Conservation (phyloP, 1,139 yeast species). For the Candida sanyaensis region DNA sequence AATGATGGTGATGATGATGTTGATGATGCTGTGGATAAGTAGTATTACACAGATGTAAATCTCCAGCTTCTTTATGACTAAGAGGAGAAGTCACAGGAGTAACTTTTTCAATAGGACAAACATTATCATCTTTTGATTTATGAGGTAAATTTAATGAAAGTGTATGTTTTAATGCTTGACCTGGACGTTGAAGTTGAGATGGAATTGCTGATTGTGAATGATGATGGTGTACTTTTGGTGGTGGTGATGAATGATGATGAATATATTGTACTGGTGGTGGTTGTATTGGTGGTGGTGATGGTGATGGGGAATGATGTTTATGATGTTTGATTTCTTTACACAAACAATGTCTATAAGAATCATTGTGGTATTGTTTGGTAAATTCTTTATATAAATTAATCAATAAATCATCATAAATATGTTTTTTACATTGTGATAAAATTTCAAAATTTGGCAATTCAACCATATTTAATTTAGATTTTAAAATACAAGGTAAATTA, state of each 20-base stretch:
- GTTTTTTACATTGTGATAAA: constrained; percentile 11
- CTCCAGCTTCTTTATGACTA: not conserved
- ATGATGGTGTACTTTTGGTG: not conserved
- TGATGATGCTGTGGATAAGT: not conserved
- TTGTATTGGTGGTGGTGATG: not conserved
- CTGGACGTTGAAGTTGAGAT: not conserved
- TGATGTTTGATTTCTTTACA: not conserved
- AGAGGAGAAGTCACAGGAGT: not conserved
- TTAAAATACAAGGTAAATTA: constrained; percentile 14
- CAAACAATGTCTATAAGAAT: not conserved
- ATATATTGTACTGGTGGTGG: too few relatives aligned
- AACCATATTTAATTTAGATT: constrained; percentile 8
- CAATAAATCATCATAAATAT: constrained; percentile 15
- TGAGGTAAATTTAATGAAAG: not conserved
- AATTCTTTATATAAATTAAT: constrained; percentile 15
- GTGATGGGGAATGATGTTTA: not conserved
- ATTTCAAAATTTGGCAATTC: constrained; percentile 9
- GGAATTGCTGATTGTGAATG: not conserved
- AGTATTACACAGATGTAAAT: not conserved
- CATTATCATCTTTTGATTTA: not conserved
- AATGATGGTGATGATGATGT: constrained; percentile 2
- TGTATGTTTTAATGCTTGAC: not conserved
- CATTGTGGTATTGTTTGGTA: constrained; percentile 7
- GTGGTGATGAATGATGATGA: too few relatives aligned
- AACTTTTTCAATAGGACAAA: constrained; percentile 2